These are phyloP conservation scores for Zangia roseola DNA, from an alignment of 768 basidiomycete species.

Conservation along the genomic window DNA sequence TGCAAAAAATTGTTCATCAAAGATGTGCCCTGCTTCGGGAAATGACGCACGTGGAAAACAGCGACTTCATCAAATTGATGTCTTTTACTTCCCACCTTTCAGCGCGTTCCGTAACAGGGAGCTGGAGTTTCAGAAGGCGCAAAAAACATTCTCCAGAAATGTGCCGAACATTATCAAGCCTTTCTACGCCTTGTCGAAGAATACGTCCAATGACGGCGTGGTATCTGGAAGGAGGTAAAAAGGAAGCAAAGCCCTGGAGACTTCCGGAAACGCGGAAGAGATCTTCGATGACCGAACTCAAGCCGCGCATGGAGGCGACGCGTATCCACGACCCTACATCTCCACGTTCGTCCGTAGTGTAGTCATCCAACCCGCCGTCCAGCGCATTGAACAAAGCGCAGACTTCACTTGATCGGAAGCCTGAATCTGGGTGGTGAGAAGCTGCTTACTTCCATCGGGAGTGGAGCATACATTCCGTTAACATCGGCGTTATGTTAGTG, in stretches of 20 bases:
- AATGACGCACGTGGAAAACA: slow-evolving; percentile 51
- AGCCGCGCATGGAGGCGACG: slow-evolving; percentile 67
- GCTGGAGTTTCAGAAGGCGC: slow-evolving; percentile 46
- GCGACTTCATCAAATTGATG: slow-evolving; percentile 42
- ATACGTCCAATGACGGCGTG: slow-evolving; percentile 61
- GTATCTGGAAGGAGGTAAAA: slow-evolving; percentile 59
- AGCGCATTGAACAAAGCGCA: slow-evolving; percentile 53
- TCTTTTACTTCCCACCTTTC: slow-evolving; percentile 55
- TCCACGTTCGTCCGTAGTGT: slow-evolving; percentile 90
- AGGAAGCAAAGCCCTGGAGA: slow-evolving; percentile 50
- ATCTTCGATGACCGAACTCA: slow-evolving; percentile 52
- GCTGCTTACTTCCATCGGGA: slow-evolving; percentile 7
- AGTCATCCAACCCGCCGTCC: slow-evolving; percentile 80
- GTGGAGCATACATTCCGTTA: slow-evolving; percentile 44
- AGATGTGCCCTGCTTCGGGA: not conserved
- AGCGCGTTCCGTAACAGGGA: slow-evolving; percentile 40
- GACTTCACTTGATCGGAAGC: slow-evolving; percentile 45
- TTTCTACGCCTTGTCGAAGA: slow-evolving; percentile 87
- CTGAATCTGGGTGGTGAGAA: slow-evolving; percentile 35
- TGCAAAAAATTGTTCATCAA: slow-evolving; percentile 18
- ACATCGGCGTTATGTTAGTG: slow-evolving; percentile 39
- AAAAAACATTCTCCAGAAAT: slow-evolving; percentile 67
- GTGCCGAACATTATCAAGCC: slow-evolving; percentile 87
- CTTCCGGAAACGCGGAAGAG: slow-evolving; percentile 45
- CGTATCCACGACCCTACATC: slow-evolving; percentile 98